phyloP scores from a whole-genome alignment of 2,329 filamentous ascomycete species.

The Chrysoporthe austroafricana region DNA sequence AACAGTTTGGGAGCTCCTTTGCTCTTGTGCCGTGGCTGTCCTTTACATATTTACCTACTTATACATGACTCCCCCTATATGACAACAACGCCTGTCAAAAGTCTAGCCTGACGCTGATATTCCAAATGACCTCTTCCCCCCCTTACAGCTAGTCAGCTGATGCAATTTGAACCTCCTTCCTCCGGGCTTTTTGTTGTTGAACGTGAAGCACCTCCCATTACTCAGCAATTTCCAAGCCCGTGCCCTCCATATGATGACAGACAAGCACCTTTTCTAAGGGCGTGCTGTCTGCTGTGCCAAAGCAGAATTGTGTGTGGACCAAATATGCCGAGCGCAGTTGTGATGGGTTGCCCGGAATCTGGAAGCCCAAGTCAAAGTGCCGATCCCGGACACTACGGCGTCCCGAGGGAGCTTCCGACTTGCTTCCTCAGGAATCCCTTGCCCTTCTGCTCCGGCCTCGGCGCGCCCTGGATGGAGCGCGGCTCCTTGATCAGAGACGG shows the following conservation, averaged over 20 bases:
- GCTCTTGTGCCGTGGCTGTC: constrained; percentile 10
- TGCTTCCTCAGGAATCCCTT: constrained; percentile 60
- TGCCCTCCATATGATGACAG: not conserved
- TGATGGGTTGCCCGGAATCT: not conserved
- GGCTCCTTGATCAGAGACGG: constrained; percentile 89
- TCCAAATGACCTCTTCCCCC: constrained; percentile 18
- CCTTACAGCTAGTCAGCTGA: not conserved
- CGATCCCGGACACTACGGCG: constrained; percentile 1
- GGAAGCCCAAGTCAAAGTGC: not conserved
- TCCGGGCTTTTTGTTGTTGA: not conserved
- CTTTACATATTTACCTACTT: constrained; percentile 26
- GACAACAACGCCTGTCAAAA: constrained; percentile 21
- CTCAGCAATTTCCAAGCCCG: no score
- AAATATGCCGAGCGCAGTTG: not conserved
- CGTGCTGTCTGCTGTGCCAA: not conserved
- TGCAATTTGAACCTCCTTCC: not conserved
- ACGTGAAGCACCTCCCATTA: not conserved
- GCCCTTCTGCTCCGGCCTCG: constrained; percentile 60
- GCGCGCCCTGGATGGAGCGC: constrained; percentile 85
- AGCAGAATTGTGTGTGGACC: not conserved
- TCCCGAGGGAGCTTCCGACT: constrained; percentile 40
- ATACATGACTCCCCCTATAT: constrained; percentile 26
- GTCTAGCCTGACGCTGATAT: constrained; percentile 23
- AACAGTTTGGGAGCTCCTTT: constrained; percentile 15
- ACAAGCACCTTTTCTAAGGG: not conserved